These are phyloP conservation scores for Rhizopus stolonifer DNA, from an alignment of 371 early-diverging fungal genomes.

Conservation along the genomic window DNA sequence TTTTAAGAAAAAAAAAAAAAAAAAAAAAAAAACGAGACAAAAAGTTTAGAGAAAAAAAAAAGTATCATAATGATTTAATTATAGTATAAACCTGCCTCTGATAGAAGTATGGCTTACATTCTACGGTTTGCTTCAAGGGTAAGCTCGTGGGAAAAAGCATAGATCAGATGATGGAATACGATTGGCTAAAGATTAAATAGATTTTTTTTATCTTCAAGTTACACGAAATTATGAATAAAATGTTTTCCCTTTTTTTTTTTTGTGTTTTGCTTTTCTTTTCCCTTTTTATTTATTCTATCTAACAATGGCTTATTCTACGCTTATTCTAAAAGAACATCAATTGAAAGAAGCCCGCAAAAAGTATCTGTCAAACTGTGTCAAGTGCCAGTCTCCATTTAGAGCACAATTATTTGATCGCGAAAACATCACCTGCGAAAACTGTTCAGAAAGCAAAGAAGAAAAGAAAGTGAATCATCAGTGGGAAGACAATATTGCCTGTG, in stretches of 20 bases:
- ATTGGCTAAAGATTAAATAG: conserved; percentile 1
- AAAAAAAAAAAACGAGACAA: no score
- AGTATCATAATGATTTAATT: no score
- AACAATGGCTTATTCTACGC: conserved; percentile 22
- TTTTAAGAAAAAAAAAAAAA: no score
- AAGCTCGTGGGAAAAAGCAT: background rate
- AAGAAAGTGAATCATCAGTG: background rate
- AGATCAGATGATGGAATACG: background rate
- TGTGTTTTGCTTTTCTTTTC: conserved; percentile 14
- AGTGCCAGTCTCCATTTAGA: conserved; percentile 36
- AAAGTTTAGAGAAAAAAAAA: no score
- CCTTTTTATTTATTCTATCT: background rate
- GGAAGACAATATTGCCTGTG: conserved; percentile 42
- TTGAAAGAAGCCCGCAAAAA: conserved; percentile 32
- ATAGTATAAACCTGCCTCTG: no score
- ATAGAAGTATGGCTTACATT: no score
- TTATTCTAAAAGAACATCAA: conserved; percentile 4
- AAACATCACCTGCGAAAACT: conserved; percentile 7
- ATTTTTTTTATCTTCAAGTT: background rate
- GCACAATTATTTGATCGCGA: conserved; percentile 40
- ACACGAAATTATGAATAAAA: background rate
- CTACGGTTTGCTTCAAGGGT: background rate
- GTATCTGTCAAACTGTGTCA: conserved; percentile 40
- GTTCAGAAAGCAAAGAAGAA: background rate
- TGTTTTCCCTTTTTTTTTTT: background rate